phyloP scores from a whole-genome alignment of 2,329 filamentous ascomycete species.

The Domatiomyces catenatus region DNA sequence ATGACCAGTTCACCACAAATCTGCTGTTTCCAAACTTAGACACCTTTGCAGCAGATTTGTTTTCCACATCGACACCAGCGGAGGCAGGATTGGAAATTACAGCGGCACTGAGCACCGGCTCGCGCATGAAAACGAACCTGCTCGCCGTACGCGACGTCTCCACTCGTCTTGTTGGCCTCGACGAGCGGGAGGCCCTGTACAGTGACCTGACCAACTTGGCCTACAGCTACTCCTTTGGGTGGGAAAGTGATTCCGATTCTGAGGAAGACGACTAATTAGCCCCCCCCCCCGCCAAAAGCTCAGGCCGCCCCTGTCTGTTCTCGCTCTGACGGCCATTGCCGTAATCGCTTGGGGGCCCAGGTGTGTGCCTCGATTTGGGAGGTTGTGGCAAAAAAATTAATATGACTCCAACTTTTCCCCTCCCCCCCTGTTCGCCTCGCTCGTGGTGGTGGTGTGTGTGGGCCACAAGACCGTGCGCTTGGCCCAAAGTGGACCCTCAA shows the following conservation, averaged over 20 bases:
- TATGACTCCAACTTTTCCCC: no score
- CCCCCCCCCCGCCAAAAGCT: not conserved
- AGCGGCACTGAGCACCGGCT: slow-evolving; percentile 45
- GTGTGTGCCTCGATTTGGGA: no score
- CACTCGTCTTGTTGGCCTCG: slow-evolving; percentile 46
- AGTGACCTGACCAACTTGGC: slow-evolving; percentile 70
- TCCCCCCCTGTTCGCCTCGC: no score
- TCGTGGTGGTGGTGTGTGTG: no score
- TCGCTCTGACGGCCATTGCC: not conserved
- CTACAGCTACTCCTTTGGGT: slow-evolving; percentile 55
- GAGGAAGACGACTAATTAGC: slow-evolving; percentile 24
- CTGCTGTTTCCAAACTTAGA: slow-evolving; percentile 56
- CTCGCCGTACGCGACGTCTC: slow-evolving; percentile 51
- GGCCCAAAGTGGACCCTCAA: no score
- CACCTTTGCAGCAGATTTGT: slow-evolving; percentile 67
- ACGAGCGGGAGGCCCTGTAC: slow-evolving; percentile 69
- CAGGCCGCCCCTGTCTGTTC: slow-evolving; percentile 1
- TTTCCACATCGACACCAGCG: slow-evolving; percentile 26
- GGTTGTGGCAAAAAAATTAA: no score
- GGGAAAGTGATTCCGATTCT: slow-evolving; percentile 24
- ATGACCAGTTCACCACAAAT: slow-evolving; percentile 12
- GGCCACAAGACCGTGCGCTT: no score
- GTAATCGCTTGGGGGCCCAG: no score
- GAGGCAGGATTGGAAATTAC: slow-evolving; percentile 30
- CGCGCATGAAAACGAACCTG: slow-evolving; percentile 54